Evolutionary conservation across 1,284 basidiomycete genomes (phyloP).

Genomic region (Butyriboletus appendiculatus): DNA sequence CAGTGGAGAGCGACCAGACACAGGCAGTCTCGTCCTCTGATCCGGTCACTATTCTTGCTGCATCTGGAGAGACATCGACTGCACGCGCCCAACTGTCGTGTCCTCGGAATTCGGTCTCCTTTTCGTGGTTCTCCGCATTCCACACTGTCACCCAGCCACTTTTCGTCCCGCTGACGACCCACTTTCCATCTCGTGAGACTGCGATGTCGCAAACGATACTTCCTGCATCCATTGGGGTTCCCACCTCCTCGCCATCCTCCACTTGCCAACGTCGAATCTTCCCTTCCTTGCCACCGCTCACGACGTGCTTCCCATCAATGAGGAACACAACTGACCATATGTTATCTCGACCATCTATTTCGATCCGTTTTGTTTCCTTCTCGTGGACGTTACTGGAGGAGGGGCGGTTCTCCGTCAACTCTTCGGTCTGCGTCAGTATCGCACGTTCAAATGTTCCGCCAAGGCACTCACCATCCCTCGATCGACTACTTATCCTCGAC

Average conservation of each 20-base stretch:
- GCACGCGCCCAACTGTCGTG: not conserved
- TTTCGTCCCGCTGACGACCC: no score
- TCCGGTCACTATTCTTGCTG: constrained; percentile 1
- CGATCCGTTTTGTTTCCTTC: no score
- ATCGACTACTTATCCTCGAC: no score
- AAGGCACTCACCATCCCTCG: no score
- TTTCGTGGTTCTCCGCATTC: not conserved
- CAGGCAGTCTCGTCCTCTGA: not conserved
- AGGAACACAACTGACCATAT: not conserved
- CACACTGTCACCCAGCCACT: not conserved
- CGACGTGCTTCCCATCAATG: not conserved
- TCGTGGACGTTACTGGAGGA: no score
- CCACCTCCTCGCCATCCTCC: not conserved
- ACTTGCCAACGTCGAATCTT: not conserved
- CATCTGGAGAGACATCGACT: constrained; percentile 4
- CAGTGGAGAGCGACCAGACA: constrained; percentile 8
- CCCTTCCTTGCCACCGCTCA: not conserved
- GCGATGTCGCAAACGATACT: not conserved
- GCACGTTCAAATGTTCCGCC: no score
- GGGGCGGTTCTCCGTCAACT: no score
- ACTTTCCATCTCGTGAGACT: not conserved
- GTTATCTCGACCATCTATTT: not conserved
- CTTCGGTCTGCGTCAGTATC: no score
- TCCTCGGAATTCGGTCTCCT: not conserved
- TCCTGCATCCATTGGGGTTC: not conserved